Evolutionary conservation across 306 rosid genomes (phyloP), one percentile per base, ranked within the genome.

Genomic region (Vigna unguiculata): DNA sequence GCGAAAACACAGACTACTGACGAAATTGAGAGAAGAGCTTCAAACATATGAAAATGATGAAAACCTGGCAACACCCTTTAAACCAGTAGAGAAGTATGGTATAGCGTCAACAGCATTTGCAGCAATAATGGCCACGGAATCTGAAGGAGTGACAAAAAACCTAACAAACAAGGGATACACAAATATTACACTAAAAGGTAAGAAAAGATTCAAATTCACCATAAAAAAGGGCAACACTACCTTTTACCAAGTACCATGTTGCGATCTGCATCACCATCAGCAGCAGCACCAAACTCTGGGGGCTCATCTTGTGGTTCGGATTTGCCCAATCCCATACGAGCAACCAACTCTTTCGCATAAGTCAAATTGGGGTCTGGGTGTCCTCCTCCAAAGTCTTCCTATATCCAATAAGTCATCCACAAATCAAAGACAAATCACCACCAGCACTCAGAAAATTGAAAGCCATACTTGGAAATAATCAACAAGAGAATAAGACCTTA

Each of bases 211-310:
- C 21, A 45, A 68, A 61, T 45, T 72, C 24, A 30, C 38, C 49
- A 69, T n/a, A 47, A 61, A 58, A 36, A 46, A 65, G 17, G 40
- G 55, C 48, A 22, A 47, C 54, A 61, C 40, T 83, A 96, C 99
- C 99, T 96, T 92, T 92, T 96, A 36, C 99, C 99, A 28, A 96
- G 98, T 85, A 96, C 55, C 99, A 95, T 95, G 87, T 95, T 95
- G 53, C 98, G 99, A 83, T 96, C 99, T 46, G 99, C 99, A 83
- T 96, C 99, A 83, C 99, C 99, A 83, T 96, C 99, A 79, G 97
- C 89, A 82, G 99, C 99, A 75, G 96, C 99, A 82, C 99, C 99
- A 81, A 96, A 96, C 85, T 96, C 99, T 5, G 99, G 99, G 62
- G 93, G 93, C 76, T 91, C 97, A 17, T 57, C 79, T 85, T 88